Evolutionary conservation across 345 rosid species (phyloP).

Genomic region (Salix viminalis): DNA sequence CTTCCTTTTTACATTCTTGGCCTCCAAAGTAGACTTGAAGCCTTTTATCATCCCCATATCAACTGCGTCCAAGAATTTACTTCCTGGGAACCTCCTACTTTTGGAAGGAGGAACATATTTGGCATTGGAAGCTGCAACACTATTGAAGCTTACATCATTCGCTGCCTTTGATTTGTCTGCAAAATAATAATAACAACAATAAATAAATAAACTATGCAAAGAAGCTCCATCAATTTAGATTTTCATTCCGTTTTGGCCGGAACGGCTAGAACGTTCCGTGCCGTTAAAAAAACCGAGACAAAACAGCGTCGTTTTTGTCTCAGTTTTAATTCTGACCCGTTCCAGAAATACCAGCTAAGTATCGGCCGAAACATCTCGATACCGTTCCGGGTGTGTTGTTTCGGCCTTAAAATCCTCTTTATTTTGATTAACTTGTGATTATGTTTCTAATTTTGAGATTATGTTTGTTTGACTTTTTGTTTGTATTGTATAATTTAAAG

Average conservation of each 20-base stretch:
- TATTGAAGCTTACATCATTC: slow-evolving; percentile 18
- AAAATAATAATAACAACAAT: neutral
- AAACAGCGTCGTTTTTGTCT: too few relatives aligned
- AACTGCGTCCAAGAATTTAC: slow-evolving; percentile 31
- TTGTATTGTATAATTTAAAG: too few relatives aligned
- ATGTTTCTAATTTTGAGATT: too few relatives aligned
- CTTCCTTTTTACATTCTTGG: slow-evolving; percentile 48
- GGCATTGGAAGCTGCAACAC: slow-evolving; percentile 16
- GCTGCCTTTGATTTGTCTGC: slow-evolving; percentile 60
- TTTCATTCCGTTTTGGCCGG: neutral
- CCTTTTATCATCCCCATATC: slow-evolving; percentile 38
- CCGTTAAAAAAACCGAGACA: too few relatives aligned
- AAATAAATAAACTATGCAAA: neutral
- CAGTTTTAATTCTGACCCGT: too few relatives aligned
- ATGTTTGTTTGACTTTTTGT: too few relatives aligned
- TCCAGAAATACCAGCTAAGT: too few relatives aligned
- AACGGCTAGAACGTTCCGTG: too few relatives aligned
- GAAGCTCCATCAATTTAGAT: slow-evolving; percentile 19
- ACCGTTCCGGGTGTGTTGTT: too few relatives aligned
- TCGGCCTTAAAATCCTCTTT: too few relatives aligned
- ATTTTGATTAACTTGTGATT: too few relatives aligned
- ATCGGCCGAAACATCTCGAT: too few relatives aligned
- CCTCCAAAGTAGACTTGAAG: slow-evolving; percentile 36
- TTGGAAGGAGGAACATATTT: slow-evolving; percentile 38
- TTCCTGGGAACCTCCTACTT: slow-evolving; percentile 36